Percentiles rank a stretch among this genome's conserved stretches.
Conservation (phyloP, 257 asterid genomes). For the Jacaranda mimosifolia region DNA sequence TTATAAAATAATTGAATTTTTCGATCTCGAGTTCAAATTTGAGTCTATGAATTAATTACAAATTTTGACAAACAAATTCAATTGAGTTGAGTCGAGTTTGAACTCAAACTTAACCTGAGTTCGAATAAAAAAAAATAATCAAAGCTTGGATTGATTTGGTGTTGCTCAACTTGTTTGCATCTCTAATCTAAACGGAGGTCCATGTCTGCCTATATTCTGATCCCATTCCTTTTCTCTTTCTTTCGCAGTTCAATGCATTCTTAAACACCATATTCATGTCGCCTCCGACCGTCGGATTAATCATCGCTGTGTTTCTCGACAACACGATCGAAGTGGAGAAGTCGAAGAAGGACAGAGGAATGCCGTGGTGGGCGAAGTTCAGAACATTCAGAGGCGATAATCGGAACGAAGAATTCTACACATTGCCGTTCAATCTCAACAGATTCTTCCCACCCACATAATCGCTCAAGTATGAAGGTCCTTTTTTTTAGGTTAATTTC, state of each 20-base stretch:
- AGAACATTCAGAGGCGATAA: constrained; percentile 94
- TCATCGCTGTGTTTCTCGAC: constrained; percentile 87
- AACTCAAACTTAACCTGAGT: too few species aligned
- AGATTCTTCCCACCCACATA: constrained; percentile 97
- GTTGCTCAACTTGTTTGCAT: too few species aligned
- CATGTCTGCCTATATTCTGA: neutral
- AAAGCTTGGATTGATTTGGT: too few species aligned
- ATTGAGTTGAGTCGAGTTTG: too few species aligned
- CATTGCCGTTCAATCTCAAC: constrained; percentile 92
- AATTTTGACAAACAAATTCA: too few species aligned
- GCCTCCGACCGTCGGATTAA: constrained; percentile 83
- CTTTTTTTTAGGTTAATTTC: constrained; percentile 22
- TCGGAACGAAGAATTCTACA: constrained; percentile 94
- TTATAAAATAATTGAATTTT: too few species aligned
- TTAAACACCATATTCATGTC: constrained; percentile 89
- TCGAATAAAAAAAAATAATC: too few species aligned
- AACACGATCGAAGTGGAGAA: constrained; percentile 94
- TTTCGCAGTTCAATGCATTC: constrained; percentile 87
- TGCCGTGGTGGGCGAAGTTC: constrained; percentile 99
- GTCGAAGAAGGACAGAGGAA: constrained; percentile 94
- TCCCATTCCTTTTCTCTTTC: neutral
- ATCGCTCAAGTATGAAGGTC: constrained; percentile 14
- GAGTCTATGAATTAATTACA: too few species aligned
- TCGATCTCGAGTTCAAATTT: too few species aligned
- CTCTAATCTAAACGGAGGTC: too few species aligned